Conservation (phyloP, 1,284 basidiomycete genomes). For the Stygiomarasmius scandens region DNA sequence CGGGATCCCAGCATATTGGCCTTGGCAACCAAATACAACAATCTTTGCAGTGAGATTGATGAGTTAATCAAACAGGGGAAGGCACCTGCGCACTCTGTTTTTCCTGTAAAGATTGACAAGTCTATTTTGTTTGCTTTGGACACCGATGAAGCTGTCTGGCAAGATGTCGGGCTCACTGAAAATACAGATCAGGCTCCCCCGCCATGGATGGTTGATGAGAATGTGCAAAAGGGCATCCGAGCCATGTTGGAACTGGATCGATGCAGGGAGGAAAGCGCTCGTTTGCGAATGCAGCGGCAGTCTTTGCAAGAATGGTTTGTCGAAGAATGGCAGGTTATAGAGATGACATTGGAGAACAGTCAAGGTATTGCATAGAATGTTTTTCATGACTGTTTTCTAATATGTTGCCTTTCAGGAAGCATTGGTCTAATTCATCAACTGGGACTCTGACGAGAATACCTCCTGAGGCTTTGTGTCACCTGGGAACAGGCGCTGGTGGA, state of each 20-base stretch:
- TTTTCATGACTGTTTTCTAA: no score
- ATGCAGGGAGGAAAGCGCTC: no score
- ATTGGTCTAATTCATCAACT: no score
- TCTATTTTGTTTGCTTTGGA: conserved; percentile 19
- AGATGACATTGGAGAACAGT: neutral
- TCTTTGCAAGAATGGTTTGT: no score
- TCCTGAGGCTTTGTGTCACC: no score
- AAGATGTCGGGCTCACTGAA: conserved; percentile 21
- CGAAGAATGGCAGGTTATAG: conserved; percentile 3
- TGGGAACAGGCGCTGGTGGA: no score
- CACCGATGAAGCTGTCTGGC: conserved; percentile 25
- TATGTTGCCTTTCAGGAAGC: no score
- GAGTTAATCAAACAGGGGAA: conserved; percentile 6
- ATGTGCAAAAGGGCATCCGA: conserved; percentile 7
- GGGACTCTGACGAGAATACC: no score
- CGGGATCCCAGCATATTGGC: conserved; percentile 17
- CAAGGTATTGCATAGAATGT: no score
- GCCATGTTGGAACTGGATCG: no score
- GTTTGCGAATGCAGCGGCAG: no score
- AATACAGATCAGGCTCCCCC: neutral
- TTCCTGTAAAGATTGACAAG: conserved; percentile 11
- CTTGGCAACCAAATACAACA: conserved; percentile 18
- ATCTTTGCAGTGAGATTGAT: conserved; percentile 12
- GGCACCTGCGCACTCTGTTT: conserved; percentile 17
- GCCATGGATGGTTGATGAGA: conserved; percentile 8